Evolutionary conservation across 176 grass and related monocot genomes (phyloP).

Genomic region (Zea luxurians): DNA sequence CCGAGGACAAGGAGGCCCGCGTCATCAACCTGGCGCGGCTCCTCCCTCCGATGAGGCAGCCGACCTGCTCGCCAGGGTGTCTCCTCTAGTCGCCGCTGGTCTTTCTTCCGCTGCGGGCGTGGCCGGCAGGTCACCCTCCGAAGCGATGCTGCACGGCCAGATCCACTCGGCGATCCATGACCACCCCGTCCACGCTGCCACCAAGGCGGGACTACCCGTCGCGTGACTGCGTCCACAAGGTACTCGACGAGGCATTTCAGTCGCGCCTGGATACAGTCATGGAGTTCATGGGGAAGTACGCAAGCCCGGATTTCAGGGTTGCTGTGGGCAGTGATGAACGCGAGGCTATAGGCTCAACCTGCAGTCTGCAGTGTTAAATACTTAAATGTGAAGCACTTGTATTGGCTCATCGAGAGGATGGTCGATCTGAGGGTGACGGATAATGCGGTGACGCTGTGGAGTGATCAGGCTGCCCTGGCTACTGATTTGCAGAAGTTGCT

Average conservation of each 20-base stretch:
- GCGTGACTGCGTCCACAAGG: constrained; percentile 57
- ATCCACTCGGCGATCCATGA: constrained; percentile 71
- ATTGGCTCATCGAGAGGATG: constrained; percentile 92
- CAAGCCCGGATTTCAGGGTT: constrained; percentile 76
- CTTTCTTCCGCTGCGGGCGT: neutral
- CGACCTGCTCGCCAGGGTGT: constrained; percentile 53
- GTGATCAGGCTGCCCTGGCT: constrained; percentile 63
- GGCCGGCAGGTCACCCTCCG: constrained; percentile 16
- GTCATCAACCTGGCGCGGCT: constrained; percentile 51
- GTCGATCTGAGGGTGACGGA: constrained; percentile 71
- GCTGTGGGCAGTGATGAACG: constrained; percentile 68
- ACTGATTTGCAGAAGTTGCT: constrained; percentile 74
- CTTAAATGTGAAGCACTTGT: constrained; percentile 66
- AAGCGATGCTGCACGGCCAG: constrained; percentile 68
- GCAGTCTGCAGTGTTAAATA: constrained; percentile 60
- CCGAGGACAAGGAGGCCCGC: constrained; percentile 56
- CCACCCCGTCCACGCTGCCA: constrained; percentile 56
- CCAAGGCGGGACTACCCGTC: constrained; percentile 76
- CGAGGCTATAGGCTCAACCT: constrained; percentile 73
- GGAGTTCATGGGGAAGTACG: constrained; percentile 86
- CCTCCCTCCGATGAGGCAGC: constrained; percentile 51
- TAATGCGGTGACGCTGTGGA: constrained; percentile 66
- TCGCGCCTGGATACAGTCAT: constrained; percentile 67
- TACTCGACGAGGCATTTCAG: constrained; percentile 60
- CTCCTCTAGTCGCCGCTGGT: neutral